Base-by-base conservation (phyloP, 129 eudicot genomes). In the Flaveria bidentis region DNA sequence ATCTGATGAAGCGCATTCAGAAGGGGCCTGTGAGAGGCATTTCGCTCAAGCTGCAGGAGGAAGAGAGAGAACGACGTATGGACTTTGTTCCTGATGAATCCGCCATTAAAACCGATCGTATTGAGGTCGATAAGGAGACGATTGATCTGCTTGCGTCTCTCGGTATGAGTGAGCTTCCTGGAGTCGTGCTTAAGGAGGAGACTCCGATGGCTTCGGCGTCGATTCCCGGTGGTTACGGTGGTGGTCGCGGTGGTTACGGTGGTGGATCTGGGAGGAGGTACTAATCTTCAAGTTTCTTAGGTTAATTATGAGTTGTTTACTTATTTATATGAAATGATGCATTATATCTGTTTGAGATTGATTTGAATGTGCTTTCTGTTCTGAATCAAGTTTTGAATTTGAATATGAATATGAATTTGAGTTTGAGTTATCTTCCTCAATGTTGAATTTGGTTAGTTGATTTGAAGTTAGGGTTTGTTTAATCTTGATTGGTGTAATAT, bases 61-160 rank as follows among this genome's bases (percentile, higher is more conserved):
- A 88, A 72, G 92, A 88, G 77, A 69, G 92, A n/a, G 92, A 88
- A 72, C 78, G 92, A 56, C 87, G 92, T 14, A 88, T 88, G 92
- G 92, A 88, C 57, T 88, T 85, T n/a, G 92, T 88, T 1, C 92
- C 92, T 2, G 92, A 83, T 8, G 88, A 83, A 49, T 86, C 88
- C 1, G 90, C 93, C 57, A 88, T 88, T 13, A 84, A 78, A 70
- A 80, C 82, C 22, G 89, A 88, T 45, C 57, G 67, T 42, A 83
- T 88, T 25, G 86, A 83, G 76, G 89, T 88, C 8, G 92, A 88
- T 58, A 80, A 78, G 78, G 92, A 88, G 84, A 88, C 92, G 0
- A 67, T 83, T 16, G 92, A 88, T 13, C 36, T 88, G 78, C 53
- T 88, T 51, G 87, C 85, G 7, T 67, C 86, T 6, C 80, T 88